phyloP scores from a whole-genome alignment of 75 land plant genomes.

The Cryptomeria japonica region DNA sequence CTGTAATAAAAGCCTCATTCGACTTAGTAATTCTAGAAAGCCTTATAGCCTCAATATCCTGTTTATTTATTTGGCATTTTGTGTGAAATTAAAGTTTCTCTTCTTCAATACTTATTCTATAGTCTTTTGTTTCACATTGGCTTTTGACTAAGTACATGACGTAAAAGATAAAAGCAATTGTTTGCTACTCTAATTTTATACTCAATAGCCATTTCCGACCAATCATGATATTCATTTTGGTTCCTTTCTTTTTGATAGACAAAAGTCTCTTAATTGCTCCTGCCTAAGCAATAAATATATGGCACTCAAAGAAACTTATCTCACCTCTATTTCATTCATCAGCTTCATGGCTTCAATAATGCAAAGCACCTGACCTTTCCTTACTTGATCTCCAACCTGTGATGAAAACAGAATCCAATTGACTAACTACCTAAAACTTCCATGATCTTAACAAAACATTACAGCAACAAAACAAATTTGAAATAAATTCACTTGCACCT shows the following conservation, averaged over 20 bases:
- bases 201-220: background rate
- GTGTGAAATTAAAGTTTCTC: too few species aligned
- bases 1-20: background rate
- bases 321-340: conserved; percentile 93
- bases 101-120: too few species aligned
- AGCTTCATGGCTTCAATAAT: conserved; percentile 95
- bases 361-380: conserved; percentile 87
- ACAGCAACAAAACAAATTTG: background rate
- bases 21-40: background rate
- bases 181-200: background rate
- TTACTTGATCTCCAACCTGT: conserved; percentile 84
- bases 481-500: background rate
- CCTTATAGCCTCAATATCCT: background rate
- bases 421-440: background rate
- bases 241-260: background rate
- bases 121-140: background rate
- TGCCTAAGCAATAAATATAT: background rate
- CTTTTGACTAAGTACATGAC: background rate
- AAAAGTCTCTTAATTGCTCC: background rate
- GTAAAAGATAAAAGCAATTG: background rate
- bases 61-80: background rate
- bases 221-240: background rate
- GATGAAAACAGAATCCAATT: background rate
- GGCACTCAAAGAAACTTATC: conserved; percentile 3
- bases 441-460: background rate